phyloP scores from a whole-genome alignment of 1,139 yeast genomes.

The Groenewaldozyma sp. region DNA sequence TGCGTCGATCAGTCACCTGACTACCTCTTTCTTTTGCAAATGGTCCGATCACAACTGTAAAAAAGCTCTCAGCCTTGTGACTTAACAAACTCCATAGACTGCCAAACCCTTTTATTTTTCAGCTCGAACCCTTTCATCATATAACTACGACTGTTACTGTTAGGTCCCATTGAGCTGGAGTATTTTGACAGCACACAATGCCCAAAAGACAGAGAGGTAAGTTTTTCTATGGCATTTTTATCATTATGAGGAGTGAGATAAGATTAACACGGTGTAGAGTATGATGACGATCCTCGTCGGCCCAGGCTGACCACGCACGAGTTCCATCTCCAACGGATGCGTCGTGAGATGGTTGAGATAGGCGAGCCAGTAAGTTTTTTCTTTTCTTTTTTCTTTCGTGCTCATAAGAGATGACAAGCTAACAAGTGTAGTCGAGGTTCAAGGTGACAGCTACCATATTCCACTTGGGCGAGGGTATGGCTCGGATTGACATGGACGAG shows the following conservation, averaged over 20 bases:
- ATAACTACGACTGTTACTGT: no score
- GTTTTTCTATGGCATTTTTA: no score
- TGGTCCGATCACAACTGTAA: no score
- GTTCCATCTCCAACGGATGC: slow-evolving; percentile 13
- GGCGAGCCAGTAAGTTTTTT: slow-evolving; percentile 24
- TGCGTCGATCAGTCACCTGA: no score
- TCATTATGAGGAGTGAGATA: no score
- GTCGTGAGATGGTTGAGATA: slow-evolving; percentile 24
- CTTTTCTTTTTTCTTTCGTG: background rate
- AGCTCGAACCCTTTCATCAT: no score
- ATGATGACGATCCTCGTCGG: slow-evolving; percentile 11
- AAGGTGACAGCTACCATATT: slow-evolving; percentile 35
- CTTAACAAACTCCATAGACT: no score
- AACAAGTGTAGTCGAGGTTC: slow-evolving; percentile 14
- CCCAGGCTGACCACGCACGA: slow-evolving; percentile 13
- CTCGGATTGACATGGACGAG: slow-evolving; percentile 49
- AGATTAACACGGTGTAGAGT: slow-evolving; percentile 9
- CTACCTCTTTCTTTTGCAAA: no score
- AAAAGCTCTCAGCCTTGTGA: no score
- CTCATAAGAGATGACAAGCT: background rate
- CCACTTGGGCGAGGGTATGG: slow-evolving; percentile 49
- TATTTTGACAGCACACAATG: no score
- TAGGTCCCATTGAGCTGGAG: no score
- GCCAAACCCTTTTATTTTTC: no score
- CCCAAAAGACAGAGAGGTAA: slow-evolving; percentile 5